A percentile compares a stretch with the other conserved stretches of the same genome.
These are phyloP conservation scores for Nigrospora osmanthi DNA, from an alignment of 2,329 filamentous ascomycete genomes.

Conservation along the genomic window DNA sequence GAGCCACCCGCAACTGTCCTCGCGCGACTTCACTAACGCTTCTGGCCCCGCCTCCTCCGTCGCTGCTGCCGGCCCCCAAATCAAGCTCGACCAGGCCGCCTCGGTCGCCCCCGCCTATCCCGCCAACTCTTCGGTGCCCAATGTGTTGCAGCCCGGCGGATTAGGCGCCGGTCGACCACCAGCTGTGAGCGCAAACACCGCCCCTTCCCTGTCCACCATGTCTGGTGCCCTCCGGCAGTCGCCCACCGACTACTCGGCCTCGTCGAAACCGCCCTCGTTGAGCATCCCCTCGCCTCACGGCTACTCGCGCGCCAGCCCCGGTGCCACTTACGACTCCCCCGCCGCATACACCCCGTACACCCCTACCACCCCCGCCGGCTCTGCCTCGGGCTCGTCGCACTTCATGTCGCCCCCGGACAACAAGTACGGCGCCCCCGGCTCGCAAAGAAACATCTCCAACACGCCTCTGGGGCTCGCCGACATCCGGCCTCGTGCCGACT, in stretches of 20 bases:
- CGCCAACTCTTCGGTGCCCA: slow-evolving; percentile 39
- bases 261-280: slow-evolving; percentile 57
- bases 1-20: slow-evolving; percentile 36
- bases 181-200: slow-evolving; percentile 32
- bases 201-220: slow-evolving; percentile 38
- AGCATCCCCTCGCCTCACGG: slow-evolving; percentile 43
- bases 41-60: not conserved
- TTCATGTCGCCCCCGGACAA: slow-evolving; percentile 52
- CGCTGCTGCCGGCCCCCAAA: slow-evolving; percentile 30
- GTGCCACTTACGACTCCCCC: slow-evolving; percentile 48
- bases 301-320: slow-evolving; percentile 81
- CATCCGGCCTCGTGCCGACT: slow-evolving; percentile 81
- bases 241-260: slow-evolving; percentile 31
- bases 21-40: slow-evolving; percentile 34
- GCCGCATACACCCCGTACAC: slow-evolving; percentile 48
- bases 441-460: slow-evolving; percentile 62
- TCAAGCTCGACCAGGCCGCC: slow-evolving; percentile 38
- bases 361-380: slow-evolving; percentile 56
- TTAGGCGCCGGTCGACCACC: slow-evolving; percentile 25
- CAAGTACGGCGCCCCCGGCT: slow-evolving; percentile 49
- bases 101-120: slow-evolving; percentile 30
- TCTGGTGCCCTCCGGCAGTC: slow-evolving; percentile 30
- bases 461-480: slow-evolving; percentile 88
- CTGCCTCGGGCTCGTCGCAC: slow-evolving; percentile 45
- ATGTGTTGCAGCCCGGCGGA: slow-evolving; percentile 51